Evolutionary conservation across 805 yeast species (phyloP).

Genomic region (Saturnispora zaruensis): DNA sequence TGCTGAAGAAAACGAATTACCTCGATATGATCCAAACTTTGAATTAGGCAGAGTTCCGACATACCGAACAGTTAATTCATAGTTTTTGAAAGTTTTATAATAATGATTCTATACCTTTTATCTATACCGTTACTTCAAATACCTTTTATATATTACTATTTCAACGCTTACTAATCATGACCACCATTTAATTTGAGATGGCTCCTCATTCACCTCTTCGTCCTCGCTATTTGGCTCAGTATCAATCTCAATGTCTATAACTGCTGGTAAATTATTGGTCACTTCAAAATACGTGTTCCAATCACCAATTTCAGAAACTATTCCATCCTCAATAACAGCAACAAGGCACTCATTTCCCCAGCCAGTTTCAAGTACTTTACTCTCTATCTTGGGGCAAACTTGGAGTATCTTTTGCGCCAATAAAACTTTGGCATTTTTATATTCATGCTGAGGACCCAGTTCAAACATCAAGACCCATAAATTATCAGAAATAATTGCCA

Average conservation of each 20-base stretch:
- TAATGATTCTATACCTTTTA: neutral
- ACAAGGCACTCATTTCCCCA: slow-evolving; percentile 44
- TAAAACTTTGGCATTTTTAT: slow-evolving; percentile 13
- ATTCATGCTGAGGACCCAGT: slow-evolving; percentile 10
- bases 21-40: neutral
- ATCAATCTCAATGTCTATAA: slow-evolving; percentile 5
- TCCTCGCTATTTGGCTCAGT: neutral
- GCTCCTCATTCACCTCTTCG: neutral
- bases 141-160: neutral
- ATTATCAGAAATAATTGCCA: slow-evolving; percentile 6
- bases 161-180: neutral
- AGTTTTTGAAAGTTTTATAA: neutral
- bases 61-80: neutral
- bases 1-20: slow-evolving; percentile 1
- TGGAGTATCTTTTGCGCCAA: slow-evolving; percentile 33
- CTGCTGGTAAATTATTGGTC: neutral
- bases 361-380: slow-evolving; percentile 30
- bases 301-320: slow-evolving; percentile 24
- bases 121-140: neutral
- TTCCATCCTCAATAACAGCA: slow-evolving; percentile 31
- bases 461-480: slow-evolving; percentile 13
- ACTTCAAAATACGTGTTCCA: neutral
- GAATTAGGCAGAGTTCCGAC: slow-evolving; percentile 1
- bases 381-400: slow-evolving; percentile 31
- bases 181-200: slow-evolving; percentile 1